Evolutionary conservation across 2,329 filamentous ascomycete species (phyloP), one percentile per base, ranked within the genome.

Genomic region (Colletotrichum melonis): DNA sequence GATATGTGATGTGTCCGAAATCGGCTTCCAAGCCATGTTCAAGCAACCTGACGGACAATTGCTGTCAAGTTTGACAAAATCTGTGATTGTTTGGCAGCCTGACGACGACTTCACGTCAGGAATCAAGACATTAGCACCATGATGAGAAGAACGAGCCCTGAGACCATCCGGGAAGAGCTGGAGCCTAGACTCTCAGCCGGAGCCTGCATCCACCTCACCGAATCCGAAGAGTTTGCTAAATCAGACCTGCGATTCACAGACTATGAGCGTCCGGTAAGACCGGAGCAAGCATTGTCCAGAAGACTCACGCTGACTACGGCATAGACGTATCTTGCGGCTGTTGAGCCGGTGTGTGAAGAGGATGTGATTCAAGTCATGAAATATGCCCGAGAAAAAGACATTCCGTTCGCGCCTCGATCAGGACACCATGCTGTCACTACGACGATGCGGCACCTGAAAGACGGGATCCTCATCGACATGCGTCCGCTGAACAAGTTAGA

Each of bases 381-480:
- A 49, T 75, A 72, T 30, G 72, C 70, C 30, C 52, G 24, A 22
- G 35, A 38, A 26, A 75, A 68, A 24, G 67, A 24, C 28, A 38
- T 74, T 14, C 71, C 71, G 1, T 67, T 74, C 26, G 32, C 72
- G n/a, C 62, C 74, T 9, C 74, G 73, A 1, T 76, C 69, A 7
- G 74, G 74, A 35, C 69, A 75, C 46, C 74, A 76, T 46, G 75
- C 74, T 67, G 74, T 74, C 56, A 72, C 75, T 24, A 65, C 59
- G 7, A 66, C 63, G 26, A 76, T 76, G 65, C 65, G 72, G 12
- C 72, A 75, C 24, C 54, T 73, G 16, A 59, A 65, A 22, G 55
- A 64, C 3, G 76, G 78, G 9, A 72, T 79, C 4, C 72, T 79
- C 16, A 59, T 80, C 16, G 77, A 79, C 52, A 58, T 79, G 68